Base-by-base conservation (phyloP, 768 basidiomycete genomes). In the Neoboletus magnificus region DNA sequence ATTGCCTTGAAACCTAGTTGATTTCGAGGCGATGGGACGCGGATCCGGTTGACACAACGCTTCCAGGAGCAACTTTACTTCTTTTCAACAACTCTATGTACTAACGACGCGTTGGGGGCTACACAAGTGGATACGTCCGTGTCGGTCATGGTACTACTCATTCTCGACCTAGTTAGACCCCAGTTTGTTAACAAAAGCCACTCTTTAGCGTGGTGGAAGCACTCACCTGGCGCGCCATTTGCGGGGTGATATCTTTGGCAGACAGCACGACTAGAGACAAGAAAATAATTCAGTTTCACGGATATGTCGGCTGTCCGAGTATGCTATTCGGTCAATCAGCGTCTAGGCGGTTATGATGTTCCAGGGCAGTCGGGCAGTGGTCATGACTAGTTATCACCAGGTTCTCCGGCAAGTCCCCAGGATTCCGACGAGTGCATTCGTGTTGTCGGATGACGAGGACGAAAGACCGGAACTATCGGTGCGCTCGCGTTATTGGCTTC, bases 51-150 rank as follows among this genome's bases (percentile, higher is more conserved):
- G 95, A 98, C 96, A 95, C 93, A 87, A 89, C 74, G 62, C 80
- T 89, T 90, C 94, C 95, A 68, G 96, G 65, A 95, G 75, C 44
- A 75, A 87, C 42, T 59, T 62, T 49, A 41, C 57, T 74, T 66
- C 83, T 82, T 80, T 77, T 78, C 82, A 91, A 94, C 92, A 93
- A 94, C 92, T 86, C 87, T 82, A 84, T 74, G 76, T 77, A 78
- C 65, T 66, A 74, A 91, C 89, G 79, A 74, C 64, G 79, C 81
- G 77, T 69, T 79, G 83, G 82, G 89, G 83, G 93, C 95, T 97
- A 97, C 93, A 78, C 77, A 81, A 79, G 85, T 83, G 87, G 74
- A 74, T 73, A 95, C 87, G 97, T 78, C 59, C 46, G 51, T 54
- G 53, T 52, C 12, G 15, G 9, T n/a, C 13, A 33, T 5, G 15